Conservation (phyloP, 2,329 filamentous ascomycete species). For the Penicillium glabrum region DNA sequence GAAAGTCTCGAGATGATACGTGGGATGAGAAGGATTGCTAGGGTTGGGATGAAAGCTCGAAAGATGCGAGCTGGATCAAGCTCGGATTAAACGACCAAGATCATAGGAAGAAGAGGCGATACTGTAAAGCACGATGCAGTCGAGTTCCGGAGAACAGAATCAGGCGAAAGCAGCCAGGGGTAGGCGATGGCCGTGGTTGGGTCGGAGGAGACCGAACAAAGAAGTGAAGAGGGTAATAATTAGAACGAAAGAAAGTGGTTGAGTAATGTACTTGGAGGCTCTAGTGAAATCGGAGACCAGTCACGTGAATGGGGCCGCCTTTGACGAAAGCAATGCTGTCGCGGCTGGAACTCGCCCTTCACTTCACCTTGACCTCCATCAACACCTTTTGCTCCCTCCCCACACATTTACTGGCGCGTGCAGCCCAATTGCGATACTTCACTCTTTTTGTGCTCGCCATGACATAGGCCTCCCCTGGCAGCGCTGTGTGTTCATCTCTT, state of each 20-base stretch:
- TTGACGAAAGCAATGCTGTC: conserved; percentile 10
- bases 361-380: neutral
- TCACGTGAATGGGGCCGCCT: conserved; percentile 3
- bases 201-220: neutral
- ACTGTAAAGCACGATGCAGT: neutral
- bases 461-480: conserved; percentile 13
- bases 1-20: neutral
- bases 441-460: conserved; percentile 17
- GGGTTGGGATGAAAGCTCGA: neutral
- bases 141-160: neutral
- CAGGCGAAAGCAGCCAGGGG: neutral
- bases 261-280: neutral
- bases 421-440: neutral
- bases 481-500: conserved; percentile 24
- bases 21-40: neutral
- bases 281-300: neutral
- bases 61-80: conserved; percentile 6
- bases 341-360: conserved; percentile 2
- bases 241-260: neutral
- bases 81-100: conserved; percentile 2
- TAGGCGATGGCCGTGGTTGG: neutral
- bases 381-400: neutral
- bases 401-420: conserved; percentile 2
- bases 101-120: conserved; percentile 1
- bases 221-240: neutral